Evolutionary conservation across 768 basidiomycete species (phyloP).

Genomic region (Lactarius sp.): DNA sequence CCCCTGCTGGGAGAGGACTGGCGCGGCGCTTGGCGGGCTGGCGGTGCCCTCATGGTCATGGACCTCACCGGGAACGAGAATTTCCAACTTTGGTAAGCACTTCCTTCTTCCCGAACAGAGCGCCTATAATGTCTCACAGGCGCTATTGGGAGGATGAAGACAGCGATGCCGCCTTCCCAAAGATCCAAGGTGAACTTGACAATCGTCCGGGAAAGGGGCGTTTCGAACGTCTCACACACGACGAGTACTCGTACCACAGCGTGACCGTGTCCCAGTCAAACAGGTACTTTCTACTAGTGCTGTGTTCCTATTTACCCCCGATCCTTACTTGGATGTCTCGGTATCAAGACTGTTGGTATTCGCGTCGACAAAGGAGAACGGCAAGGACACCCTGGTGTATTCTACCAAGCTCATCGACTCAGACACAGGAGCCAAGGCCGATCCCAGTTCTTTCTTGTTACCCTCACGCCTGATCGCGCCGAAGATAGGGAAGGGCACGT

Average conservation of each 20-base stretch:
- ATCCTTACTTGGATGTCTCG: background rate
- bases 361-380: constrained; percentile 40
- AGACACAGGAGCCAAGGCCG: constrained; percentile 30
- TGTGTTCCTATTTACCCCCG: background rate
- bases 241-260: constrained; percentile 33
- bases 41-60: constrained; percentile 38
- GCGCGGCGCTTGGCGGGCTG: constrained; percentile 36
- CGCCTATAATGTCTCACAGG: constrained; percentile 25
- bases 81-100: constrained; percentile 39
- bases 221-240: constrained; percentile 41
- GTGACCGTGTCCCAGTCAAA: constrained; percentile 35
- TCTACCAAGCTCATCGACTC: constrained; percentile 33
- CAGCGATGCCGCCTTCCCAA: constrained; percentile 30
- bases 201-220: constrained; percentile 39
- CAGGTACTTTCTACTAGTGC: constrained; percentile 27
- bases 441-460: constrained; percentile 33
- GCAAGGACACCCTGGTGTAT: constrained; percentile 38
- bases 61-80: constrained; percentile 40
- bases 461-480: constrained; percentile 36
- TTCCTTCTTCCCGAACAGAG: too few species aligned
- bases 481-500: constrained; percentile 31
- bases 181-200: constrained; percentile 37
- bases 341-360: constrained; percentile 36
- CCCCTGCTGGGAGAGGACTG: constrained; percentile 39
- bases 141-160: constrained; percentile 41